Evolutionary conservation across 2,329 filamentous ascomycete species (phyloP).

Genomic region (Alternaria sp.): DNA sequence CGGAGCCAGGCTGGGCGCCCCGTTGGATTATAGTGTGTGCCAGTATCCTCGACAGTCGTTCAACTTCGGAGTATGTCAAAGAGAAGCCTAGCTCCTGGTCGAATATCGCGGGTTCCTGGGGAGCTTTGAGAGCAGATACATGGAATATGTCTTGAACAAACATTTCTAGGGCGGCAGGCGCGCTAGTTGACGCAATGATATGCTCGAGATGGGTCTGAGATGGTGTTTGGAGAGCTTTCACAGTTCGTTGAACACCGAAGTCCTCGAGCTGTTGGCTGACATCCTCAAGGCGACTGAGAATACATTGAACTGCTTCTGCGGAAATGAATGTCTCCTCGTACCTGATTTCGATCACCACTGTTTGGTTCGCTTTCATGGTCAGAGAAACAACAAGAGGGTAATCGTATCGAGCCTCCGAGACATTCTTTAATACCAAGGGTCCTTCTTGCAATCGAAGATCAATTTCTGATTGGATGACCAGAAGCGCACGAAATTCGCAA

Average conservation of each 20-base stretch:
- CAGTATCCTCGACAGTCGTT: not conserved
- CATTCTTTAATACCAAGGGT: not conserved
- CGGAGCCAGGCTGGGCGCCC: not conserved
- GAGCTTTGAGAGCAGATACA: not conserved
- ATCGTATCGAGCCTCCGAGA: not conserved
- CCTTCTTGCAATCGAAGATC: not conserved
- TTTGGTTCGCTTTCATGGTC: not conserved
- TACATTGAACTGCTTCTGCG: not conserved
- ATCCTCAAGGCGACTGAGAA: not conserved
- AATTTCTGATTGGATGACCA: not conserved
- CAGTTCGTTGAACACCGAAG: not conserved
- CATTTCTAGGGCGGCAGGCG: not conserved
- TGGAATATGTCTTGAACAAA: not conserved
- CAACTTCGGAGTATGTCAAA: not conserved
- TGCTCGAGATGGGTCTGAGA: not conserved
- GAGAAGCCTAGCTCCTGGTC: not conserved
- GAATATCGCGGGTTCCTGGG: not conserved
- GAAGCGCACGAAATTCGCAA: not conserved
- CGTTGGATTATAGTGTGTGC: not conserved
- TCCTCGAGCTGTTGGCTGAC: not conserved
- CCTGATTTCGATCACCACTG: not conserved
- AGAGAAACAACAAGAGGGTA: not conserved
- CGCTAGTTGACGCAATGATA: not conserved
- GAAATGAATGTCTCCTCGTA: not conserved
- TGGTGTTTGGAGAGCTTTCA: not conserved